Evolutionary conservation across 768 basidiomycete genomes (phyloP), one percentile per base, ranked within the genome.

Genomic region (Cystofilobasidium bisporidii): DNA sequence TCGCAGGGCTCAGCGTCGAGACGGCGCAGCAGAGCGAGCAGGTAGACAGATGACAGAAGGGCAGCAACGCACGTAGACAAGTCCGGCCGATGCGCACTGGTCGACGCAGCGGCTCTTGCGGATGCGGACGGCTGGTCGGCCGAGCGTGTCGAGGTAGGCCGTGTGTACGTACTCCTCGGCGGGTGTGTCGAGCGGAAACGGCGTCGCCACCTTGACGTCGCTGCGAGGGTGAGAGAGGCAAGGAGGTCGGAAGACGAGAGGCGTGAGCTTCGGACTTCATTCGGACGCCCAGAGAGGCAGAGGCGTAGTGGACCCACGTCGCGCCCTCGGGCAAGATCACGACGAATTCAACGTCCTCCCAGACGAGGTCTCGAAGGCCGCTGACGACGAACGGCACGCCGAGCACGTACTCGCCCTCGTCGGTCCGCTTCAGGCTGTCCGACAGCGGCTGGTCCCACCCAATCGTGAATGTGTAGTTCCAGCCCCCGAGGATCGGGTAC

Each of bases 311-410:
- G 36, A 81, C 91, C 81, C 74, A 96, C 93, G 81, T 87, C 38
- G 93, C 92, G n/a, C 91, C 93, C 76, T 99, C 96, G 1, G 94
- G 94, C 30, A 99, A 77, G 70, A 93, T 83, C 70, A 97, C 82
- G 70, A 81, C 84, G 62, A 97, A 73, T 74, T 88, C 85, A 1
- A 86, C 90, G 22, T 89, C 81, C 71, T 92, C 82, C 33, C 94
- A 84, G 50, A 90, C 86, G 5, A 91, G 81, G 24, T 86, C 89
- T 40, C 86, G 84, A 70, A 94, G 81, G 14, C 83, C 79, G 12
- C 15, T 30, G 0, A 88, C 93, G 82, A 92, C 83, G 74, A 97
- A 84, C 36, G 94, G 94, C 26, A 99, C 82, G 65, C 85, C 84
- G 45, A 91, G 82, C 22, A 87, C 81, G 74, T 91, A 86, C 71